Percentiles rank a stretch among this genome's conserved stretches.
These are phyloP conservation scores for Serendipita sp. DNA, from an alignment of 768 basidiomycete genomes.

Conservation along the genomic window DNA sequence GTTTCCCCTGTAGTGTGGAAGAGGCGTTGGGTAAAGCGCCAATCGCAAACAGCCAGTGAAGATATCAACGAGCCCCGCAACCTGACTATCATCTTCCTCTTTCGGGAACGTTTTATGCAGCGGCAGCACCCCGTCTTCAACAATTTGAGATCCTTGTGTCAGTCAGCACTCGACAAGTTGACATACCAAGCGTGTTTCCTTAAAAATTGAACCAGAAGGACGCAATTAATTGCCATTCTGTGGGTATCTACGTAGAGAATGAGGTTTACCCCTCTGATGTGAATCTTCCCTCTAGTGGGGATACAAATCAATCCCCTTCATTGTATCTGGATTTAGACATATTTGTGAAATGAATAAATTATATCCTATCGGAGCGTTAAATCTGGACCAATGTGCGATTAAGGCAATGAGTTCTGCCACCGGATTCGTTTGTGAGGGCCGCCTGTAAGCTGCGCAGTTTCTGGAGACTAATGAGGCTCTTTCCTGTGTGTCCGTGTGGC, in stretches of 20 bases:
- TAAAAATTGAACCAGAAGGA: background rate
- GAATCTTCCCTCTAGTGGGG: constrained; percentile 64
- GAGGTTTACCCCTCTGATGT: constrained; percentile 47
- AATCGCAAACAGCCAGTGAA: constrained; percentile 90
- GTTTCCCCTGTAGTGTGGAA: constrained; percentile 67
- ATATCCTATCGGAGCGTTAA: too few species aligned
- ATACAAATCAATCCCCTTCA: constrained; percentile 59
- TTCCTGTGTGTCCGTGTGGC: too few species aligned
- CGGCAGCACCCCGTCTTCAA: constrained; percentile 41
- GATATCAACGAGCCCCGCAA: constrained; percentile 93
- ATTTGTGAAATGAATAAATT: constrained; percentile 31
- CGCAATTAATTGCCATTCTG: background rate
- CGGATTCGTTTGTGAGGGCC: too few species aligned
- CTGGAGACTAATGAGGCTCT: too few species aligned
- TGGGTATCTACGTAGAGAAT: background rate
- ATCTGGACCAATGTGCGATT: too few species aligned
- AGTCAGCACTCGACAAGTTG: constrained; percentile 71
- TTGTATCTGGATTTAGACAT: constrained; percentile 65
- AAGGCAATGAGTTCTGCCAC: too few species aligned
- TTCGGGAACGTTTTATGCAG: background rate
- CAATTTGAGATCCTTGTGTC: constrained; percentile 44
- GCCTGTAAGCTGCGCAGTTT: too few species aligned
- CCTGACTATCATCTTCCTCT: constrained; percentile 28
- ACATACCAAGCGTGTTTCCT: constrained; percentile 75
- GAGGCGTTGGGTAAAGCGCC: constrained; percentile 79